Evolutionary conservation across 2,329 filamentous ascomycete species (phyloP).

Genomic region (Ophiostoma montium): DNA sequence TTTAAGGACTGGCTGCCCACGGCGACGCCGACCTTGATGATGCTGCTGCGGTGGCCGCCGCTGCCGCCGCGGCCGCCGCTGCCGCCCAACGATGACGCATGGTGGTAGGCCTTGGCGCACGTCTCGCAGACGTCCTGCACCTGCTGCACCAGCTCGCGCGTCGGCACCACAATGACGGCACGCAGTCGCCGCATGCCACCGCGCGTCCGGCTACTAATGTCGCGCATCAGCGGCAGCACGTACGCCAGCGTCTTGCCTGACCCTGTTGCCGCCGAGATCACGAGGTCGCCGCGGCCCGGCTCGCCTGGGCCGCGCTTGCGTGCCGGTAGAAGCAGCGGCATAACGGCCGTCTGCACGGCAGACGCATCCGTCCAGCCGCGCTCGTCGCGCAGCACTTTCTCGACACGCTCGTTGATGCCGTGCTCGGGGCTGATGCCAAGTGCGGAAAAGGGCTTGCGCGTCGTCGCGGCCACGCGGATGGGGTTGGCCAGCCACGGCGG

Average conservation of each 20-base stretch:
- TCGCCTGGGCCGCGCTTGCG: slow-evolving; percentile 17
- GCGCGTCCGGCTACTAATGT: slow-evolving; percentile 45
- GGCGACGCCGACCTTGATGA: slow-evolving; percentile 70
- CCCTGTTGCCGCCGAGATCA: slow-evolving; percentile 84
- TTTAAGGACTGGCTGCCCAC: slow-evolving; percentile 68
- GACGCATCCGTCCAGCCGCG: slow-evolving; percentile 60
- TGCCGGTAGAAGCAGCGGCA: slow-evolving; percentile 64
- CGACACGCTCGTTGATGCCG: slow-evolving; percentile 45
- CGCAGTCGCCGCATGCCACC: slow-evolving; percentile 52
- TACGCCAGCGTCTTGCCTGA: slow-evolving; percentile 95
- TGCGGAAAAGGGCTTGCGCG: slow-evolving; percentile 41
- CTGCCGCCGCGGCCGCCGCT: slow-evolving; percentile 43
- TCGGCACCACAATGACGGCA: slow-evolving; percentile 78
- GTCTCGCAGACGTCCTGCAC: slow-evolving; percentile 65
- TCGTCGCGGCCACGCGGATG: slow-evolving; percentile 48
- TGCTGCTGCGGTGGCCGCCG: slow-evolving; percentile 39
- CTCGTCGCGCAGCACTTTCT: slow-evolving; percentile 46
- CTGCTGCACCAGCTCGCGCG: slow-evolving; percentile 78
- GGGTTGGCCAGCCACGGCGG: slow-evolving; percentile 71
- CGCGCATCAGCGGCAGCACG: slow-evolving; percentile 68
- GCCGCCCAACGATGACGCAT: slow-evolving; percentile 29
- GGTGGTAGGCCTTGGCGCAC: slow-evolving; percentile 48
- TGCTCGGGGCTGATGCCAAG: slow-evolving; percentile 26
- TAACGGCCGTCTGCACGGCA: slow-evolving; percentile 63
- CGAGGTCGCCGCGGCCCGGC: slow-evolving; percentile 57